Conservation (phyloP, 805 yeast species). For the Komagataella kurtzmanii region DNA sequence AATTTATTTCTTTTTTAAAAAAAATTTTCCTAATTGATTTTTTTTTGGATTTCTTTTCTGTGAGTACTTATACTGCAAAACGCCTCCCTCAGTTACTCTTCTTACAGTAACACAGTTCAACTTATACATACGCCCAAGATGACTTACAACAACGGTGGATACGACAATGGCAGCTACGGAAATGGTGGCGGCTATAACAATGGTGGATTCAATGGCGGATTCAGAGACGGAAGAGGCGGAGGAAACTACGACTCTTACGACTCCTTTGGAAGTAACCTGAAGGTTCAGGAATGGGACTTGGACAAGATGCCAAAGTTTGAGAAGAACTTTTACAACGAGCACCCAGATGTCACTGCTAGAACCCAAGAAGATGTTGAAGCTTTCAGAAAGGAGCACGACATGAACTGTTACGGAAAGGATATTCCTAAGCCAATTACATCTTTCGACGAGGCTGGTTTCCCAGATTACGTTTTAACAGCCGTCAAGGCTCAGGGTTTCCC, state of each 20-base stretch:
- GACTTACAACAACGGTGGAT: slow-evolving; percentile 28
- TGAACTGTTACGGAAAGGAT: slow-evolving; percentile 72
- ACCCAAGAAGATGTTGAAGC: slow-evolving; percentile 55
- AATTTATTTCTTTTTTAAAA: background rate
- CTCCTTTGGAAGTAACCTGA: slow-evolving; percentile 36
- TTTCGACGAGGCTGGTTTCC: slow-evolving; percentile 97
- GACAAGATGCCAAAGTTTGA: slow-evolving; percentile 77
- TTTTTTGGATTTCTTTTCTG: slow-evolving; percentile 1
- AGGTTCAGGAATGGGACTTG: slow-evolving; percentile 72
- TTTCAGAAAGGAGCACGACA: slow-evolving; percentile 75
- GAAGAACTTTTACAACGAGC: slow-evolving; percentile 88
- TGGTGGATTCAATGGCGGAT: slow-evolving; percentile 4
- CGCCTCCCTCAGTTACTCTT: background rate
- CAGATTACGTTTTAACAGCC: slow-evolving; percentile 81
- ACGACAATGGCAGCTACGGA: slow-evolving; percentile 17
- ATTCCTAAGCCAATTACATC: slow-evolving; percentile 89
- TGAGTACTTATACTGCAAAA: background rate
- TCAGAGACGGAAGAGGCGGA: slow-evolving; percentile 14
- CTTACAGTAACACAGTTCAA: background rate
- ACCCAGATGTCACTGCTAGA: slow-evolving; percentile 64
- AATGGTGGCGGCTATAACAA: slow-evolving; percentile 25
- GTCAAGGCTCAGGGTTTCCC: slow-evolving; percentile 88
- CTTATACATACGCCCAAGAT: slow-evolving; percentile 10
- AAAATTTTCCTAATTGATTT: slow-evolving; percentile 2
- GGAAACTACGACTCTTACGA: slow-evolving; percentile 22